Base-by-base conservation (phyloP, 176 grass and related monocot genomes). In the Lolium perenne region DNA sequence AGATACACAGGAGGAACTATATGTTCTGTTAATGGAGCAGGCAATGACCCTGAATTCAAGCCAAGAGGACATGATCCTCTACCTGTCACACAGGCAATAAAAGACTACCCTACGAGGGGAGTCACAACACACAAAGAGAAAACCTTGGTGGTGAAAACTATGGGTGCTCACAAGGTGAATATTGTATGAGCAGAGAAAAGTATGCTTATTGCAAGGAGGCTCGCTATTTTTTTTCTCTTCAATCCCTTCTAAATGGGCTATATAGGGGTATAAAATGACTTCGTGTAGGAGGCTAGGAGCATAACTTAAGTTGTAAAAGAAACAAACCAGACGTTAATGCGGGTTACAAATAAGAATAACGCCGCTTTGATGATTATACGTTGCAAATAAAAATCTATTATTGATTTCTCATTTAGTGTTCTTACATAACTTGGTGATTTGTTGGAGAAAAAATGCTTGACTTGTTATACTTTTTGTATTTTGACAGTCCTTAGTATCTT, bases 361-460 rank as follows among this genome's bases (percentile, higher is more conserved):
- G 14, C 29, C 6, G 78, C 20, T 18, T 50, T 71, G 5, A n/a
- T 25, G 40, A 49, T 81, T n/a, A 10, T 62, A 23, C 38, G 0
- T 54, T 66, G 43, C 17, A 69, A 69, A 40, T 5, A 54, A 54
- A 64, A 64, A 64, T 64, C 23, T 54, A 54, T 14, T 4, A 6
- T 74, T 55, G 46, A 51, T 8, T 73, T 62, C 58, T 35, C 86
- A 81, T 35, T 74, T 60, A 21, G 51, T 88, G 10, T 82, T 82
- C 12, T 78, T 14, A 13, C 14, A 40, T 20, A 53, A 48, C 53
- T 38, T 64, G 25, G 25, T 18, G 8, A 72, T 62, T 8, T 38
- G 40, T 48, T 50, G 15, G 41, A 43, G 41, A 43, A 50, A 50
- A 77, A 77, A 82, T 64, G 22, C 17, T 74, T 57, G 14, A 66